Evolutionary conservation across 2,329 filamentous ascomycete species (phyloP).

Genomic region (Fusarium secorum): DNA sequence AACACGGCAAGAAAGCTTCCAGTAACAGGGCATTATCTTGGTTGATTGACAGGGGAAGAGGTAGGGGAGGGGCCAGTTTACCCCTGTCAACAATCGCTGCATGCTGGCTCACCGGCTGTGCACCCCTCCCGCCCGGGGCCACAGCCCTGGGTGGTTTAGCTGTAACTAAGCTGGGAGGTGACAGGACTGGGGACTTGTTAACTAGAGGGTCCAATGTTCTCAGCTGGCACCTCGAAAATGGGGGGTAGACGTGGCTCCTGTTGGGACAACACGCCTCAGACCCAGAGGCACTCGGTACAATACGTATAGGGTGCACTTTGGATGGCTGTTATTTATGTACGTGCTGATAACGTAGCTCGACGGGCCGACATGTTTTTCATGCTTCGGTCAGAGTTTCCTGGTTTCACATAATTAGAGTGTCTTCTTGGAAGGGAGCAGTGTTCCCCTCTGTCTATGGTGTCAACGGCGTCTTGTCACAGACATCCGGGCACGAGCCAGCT

Average conservation of each 20-base stretch:
- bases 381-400: constrained; percentile 11
- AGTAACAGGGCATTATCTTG: background rate
- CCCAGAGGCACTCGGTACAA: background rate
- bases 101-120: constrained; percentile 40
- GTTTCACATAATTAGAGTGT: constrained; percentile 18
- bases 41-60: constrained; percentile 28
- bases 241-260: constrained; percentile 40
- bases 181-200: constrained; percentile 20
- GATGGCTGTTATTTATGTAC: background rate
- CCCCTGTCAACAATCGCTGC: constrained; percentile 35
- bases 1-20: constrained; percentile 8
- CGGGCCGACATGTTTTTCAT: constrained; percentile 15
- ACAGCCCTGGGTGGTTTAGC: constrained; percentile 27
- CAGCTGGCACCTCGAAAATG: constrained; percentile 22
- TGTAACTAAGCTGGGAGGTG: background rate
- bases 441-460: constrained; percentile 7
- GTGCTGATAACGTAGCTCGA: constrained; percentile 5
- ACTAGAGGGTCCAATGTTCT: constrained; percentile 10
- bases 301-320: constrained; percentile 5
- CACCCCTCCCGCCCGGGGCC: constrained; percentile 29
- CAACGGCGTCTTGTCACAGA: background rate
- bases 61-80: constrained; percentile 17
- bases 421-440: background rate
- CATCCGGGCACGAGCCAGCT: constrained; percentile 6
- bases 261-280: constrained; percentile 34